Conservation (phyloP, 306 rosid genomes). For the Vigna radiata region DNA sequence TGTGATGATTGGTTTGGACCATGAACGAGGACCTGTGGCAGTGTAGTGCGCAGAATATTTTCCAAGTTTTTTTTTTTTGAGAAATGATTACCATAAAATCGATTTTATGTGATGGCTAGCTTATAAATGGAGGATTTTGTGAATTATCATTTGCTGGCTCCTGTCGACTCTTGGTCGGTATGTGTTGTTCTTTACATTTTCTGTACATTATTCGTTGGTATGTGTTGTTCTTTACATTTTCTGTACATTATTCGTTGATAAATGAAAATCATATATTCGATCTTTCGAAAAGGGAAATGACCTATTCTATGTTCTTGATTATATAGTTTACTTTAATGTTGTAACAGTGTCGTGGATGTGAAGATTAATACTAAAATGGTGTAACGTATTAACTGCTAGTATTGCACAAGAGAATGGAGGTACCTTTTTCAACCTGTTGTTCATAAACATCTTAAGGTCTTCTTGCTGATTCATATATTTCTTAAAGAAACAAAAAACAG, state of each 20-base stretch:
- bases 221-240: conserved; percentile 33
- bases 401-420: not conserved
- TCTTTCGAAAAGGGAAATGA: conserved; percentile 21
- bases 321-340: conserved; percentile 15
- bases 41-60: conserved; percentile 2
- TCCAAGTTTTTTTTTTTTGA: conserved; percentile 1
- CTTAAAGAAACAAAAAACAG: not conserved
- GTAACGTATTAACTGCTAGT: conserved; percentile 17
- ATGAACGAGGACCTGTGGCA: conserved; percentile 28
- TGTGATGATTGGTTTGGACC: conserved; percentile 13
- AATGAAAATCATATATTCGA: conserved; percentile 26
- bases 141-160: conserved; percentile 33
- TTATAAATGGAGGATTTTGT: conserved; percentile 41
- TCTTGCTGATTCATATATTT: not conserved
- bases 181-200: conserved; percentile 33
- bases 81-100: conserved; percentile 17
- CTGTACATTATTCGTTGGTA: conserved; percentile 37
- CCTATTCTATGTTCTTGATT: conserved; percentile 34
- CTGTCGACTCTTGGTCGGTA: conserved; percentile 21
- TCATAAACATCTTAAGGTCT: not conserved
- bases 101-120: conserved; percentile 12
- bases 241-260: conserved; percentile 34
- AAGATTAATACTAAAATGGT: conserved; percentile 22
- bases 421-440: not conserved
- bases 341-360: conserved; percentile 26